Evolutionary conservation across 1,284 basidiomycete genomes (phyloP), one percentile per base, ranked within the genome.

Genomic region (Cryptococcus sp.): DNA sequence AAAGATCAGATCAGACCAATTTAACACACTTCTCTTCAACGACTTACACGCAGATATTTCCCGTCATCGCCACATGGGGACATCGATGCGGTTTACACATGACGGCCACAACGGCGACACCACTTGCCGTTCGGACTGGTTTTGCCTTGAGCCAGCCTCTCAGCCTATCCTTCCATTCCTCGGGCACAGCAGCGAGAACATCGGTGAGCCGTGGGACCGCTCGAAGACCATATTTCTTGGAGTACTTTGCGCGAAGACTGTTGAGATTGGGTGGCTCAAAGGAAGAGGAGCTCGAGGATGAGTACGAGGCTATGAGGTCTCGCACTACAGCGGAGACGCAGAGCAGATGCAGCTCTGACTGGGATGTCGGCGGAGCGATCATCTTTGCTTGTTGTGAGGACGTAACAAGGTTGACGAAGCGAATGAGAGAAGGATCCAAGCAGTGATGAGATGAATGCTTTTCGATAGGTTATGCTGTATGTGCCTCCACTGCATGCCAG

Each of bases 11-110:
- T 62, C 38, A 6, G 25, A 25, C n/a, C n/a, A 4, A 16, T 3
- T 19, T 13, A 40, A 22, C 40, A 61, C 43, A 46, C 8, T 22
- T 1, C 25, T 16, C 17, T 39, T 13, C 3, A 19, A n/a, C 13
- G 8, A 80, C 87, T 66, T 71, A 93, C 87, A 99, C 95, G 80
- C 96, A 99, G 53, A 99, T 98, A 73, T 99, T 98, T n/a, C 96
- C 96, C 0, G 96, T 99, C 89, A 99, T 95, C 6, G 96, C 96
- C 60, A 99, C 99, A 80, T 99, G 96, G 5, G 96, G 96, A 82
- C 96, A 99, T 52, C 96, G 86, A 83, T 99, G 96, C 2, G 96
- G 96, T 77, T 99, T 99, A 83, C 94, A 97, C 96, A 99, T 99
- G 41, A 99, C 95, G 5, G 96, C 96, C 5, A 99, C 96, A 17